Conservation (phyloP, 345 rosid species). For the Salix udensis region DNA sequence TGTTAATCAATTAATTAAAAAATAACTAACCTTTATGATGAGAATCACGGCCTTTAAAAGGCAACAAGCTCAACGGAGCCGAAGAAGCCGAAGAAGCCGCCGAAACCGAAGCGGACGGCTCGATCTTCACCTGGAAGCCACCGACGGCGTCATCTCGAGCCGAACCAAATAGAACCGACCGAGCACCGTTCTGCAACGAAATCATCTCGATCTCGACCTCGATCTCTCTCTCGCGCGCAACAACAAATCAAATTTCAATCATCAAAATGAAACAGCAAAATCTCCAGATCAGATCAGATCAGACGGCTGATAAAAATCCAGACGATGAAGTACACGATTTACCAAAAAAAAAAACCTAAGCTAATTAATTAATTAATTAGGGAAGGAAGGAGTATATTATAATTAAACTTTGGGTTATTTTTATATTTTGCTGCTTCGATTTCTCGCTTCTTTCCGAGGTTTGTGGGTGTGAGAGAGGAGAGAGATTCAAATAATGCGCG, state of each 20-base stretch:
- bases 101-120: constrained; percentile 26
- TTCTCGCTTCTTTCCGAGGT: not conserved
- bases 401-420: too few species aligned
- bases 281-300: constrained; percentile 26
- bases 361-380: not conserved
- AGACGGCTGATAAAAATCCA: not conserved
- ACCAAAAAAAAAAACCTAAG: constrained; percentile 15
- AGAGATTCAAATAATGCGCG: not conserved
- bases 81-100: constrained; percentile 28
- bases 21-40: constrained; percentile 38
- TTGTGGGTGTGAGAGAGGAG: not conserved
- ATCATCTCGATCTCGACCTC: constrained; percentile 39
- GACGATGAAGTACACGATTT: not conserved
- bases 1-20: not conserved
- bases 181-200: constrained; percentile 50
- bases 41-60: constrained; percentile 37
- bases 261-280: constrained; percentile 13
- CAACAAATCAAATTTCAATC: constrained; percentile 14
- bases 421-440: not conserved
- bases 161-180: constrained; percentile 28
- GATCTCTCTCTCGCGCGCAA: not conserved
- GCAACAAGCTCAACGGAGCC: constrained; percentile 41
- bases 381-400: not conserved
- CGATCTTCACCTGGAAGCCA: constrained; percentile 41
- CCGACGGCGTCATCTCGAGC: constrained; percentile 42